Evolutionary conservation across 164 flowering plant genomes (phyloP).

Genomic region (Warburgia ugandensis): DNA sequence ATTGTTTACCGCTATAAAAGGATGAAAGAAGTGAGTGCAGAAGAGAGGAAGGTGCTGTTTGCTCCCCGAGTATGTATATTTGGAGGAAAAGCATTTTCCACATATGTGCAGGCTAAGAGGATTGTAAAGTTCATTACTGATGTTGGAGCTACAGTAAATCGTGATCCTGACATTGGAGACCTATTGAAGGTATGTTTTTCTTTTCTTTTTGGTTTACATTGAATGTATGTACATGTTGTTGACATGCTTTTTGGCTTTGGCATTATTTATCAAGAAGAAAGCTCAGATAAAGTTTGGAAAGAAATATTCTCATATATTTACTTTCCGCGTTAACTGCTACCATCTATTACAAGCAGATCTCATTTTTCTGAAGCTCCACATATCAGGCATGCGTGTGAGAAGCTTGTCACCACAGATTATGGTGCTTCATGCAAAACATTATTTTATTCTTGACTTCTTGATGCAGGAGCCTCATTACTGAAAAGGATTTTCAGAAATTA

Average conservation of each 20-base stretch:
- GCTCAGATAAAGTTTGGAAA: too few relatives aligned
- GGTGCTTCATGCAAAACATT: too few relatives aligned
- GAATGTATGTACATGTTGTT: background rate
- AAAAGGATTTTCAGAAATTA: too few relatives aligned
- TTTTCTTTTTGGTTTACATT: background rate
- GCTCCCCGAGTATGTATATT: conserved; percentile 93
- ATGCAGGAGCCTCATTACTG: too few relatives aligned
- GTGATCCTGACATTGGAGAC: conserved; percentile 90
- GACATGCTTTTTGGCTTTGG: background rate
- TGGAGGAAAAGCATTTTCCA: conserved; percentile 98
- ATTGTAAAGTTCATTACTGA: conserved; percentile 92
- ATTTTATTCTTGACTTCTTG: too few relatives aligned
- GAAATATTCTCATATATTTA: too few relatives aligned
- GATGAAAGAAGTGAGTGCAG: conserved; percentile 89
- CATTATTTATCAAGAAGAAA: too few relatives aligned
- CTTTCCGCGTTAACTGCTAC: too few relatives aligned
- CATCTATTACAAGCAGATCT: too few relatives aligned
- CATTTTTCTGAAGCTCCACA: too few relatives aligned
- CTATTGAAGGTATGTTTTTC: conserved; percentile 60
- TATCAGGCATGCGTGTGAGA: too few relatives aligned
- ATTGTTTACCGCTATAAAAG: conserved; percentile 85
- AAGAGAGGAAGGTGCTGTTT: conserved; percentile 57
- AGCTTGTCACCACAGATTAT: too few relatives aligned
- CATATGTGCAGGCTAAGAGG: conserved; percentile 91
- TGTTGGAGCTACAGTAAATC: conserved; percentile 80